A percentile compares a stretch with the other conserved stretches of the same genome.
phyloP scores from a whole-genome alignment of 768 basidiomycete species.

The Tephrocybe sp. region DNA sequence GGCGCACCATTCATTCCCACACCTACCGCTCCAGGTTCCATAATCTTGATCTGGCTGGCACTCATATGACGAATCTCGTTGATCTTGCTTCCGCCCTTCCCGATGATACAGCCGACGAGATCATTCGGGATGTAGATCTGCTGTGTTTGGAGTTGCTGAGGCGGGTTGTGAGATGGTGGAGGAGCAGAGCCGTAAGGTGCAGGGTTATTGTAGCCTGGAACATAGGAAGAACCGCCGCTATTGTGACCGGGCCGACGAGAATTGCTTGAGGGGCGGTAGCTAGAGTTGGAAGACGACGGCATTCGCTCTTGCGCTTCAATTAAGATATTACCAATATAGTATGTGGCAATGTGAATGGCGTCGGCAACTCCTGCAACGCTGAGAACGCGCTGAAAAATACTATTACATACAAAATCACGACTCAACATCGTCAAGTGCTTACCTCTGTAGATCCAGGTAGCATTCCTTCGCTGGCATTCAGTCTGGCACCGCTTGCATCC shows the following conservation, averaged over 20 bases:
- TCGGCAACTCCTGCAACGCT: slow-evolving; percentile 99
- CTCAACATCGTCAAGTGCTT: slow-evolving; percentile 17
- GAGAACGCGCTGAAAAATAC: slow-evolving; percentile 74
- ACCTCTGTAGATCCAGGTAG: slow-evolving; percentile 99
- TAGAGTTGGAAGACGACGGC: slow-evolving; percentile 66
- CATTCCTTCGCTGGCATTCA: slow-evolving; percentile 98
- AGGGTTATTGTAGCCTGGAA: slow-evolving; percentile 61
- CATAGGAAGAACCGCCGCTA: slow-evolving; percentile 62
- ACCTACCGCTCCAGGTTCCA: slow-evolving; percentile 89
- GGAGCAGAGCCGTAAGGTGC: slow-evolving; percentile 40
- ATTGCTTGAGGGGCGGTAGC: slow-evolving; percentile 67
- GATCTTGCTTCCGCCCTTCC: slow-evolving; percentile 97
- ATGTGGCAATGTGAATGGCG: slow-evolving; percentile 98
- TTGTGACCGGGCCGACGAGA: slow-evolving; percentile 42
- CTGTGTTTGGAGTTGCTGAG: slow-evolving; percentile 86
- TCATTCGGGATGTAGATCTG: slow-evolving; percentile 99
- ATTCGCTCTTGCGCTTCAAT: slow-evolving; percentile 88
- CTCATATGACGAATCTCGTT: slow-evolving; percentile 97
- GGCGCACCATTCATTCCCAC: slow-evolving; percentile 70
- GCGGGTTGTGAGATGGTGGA: slow-evolving; percentile 55
- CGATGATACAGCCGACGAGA: slow-evolving; percentile 95
- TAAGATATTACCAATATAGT: slow-evolving; percentile 98
- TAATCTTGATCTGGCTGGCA: slow-evolving; percentile 96
- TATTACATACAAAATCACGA: not conserved
- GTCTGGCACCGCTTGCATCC: slow-evolving; percentile 92